phyloP scores from a whole-genome alignment of 371 early-diverging fungal genomes.

The Rhizopus sp. region DNA sequence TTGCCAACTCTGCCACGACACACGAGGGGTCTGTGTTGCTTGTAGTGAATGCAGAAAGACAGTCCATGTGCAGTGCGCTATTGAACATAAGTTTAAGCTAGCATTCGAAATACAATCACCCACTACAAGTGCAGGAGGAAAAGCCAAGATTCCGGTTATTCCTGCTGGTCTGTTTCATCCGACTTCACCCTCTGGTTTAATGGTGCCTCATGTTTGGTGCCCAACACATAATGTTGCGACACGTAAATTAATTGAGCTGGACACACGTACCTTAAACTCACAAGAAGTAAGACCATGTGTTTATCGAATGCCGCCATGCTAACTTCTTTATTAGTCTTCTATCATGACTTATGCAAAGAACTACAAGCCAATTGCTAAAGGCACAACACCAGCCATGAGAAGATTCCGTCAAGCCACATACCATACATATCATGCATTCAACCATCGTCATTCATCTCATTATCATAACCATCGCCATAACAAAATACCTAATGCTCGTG shows the following conservation, averaged over 20 bases:
- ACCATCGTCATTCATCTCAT: background rate
- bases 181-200: conserved; percentile 36
- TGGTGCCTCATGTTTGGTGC: conserved; percentile 59
- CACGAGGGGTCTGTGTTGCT: conserved; percentile 44
- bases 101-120: conserved; percentile 46
- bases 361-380: conserved; percentile 32
- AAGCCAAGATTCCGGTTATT: conserved; percentile 19
- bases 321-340: conserved; percentile 22
- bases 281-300: conserved; percentile 23
- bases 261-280: conserved; percentile 16
- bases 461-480: background rate
- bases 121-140: conserved; percentile 7
- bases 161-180: conserved; percentile 28
- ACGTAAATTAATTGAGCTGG: conserved; percentile 20
- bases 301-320: background rate
- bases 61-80: conserved; percentile 54
- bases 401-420: conserved; percentile 10
- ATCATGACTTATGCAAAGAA: conserved; percentile 25
- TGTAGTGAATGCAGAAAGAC: conserved; percentile 43
- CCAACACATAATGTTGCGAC: conserved; percentile 40
- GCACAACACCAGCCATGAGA: conserved; percentile 44
- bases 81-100: conserved; percentile 41
- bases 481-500: conserved; percentile 15
- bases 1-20: conserved; percentile 51
- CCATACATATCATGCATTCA: background rate